Evolutionary conservation across 257 asterid genomes (phyloP).

Genomic region (Plantago major): DNA sequence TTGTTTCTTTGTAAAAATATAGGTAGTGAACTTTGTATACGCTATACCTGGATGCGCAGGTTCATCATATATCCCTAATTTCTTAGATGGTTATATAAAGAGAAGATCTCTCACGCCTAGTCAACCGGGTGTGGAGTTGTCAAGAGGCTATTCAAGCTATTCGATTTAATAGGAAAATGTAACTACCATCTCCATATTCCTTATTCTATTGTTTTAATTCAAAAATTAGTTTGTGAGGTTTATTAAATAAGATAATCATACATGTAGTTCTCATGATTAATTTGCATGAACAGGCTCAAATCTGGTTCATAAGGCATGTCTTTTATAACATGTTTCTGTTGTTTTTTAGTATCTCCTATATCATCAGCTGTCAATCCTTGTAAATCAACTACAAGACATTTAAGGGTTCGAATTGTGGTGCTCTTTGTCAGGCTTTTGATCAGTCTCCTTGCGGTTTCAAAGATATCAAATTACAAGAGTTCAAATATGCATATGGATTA

Average conservation of each 20-base stretch:
- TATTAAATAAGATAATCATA: neutral
- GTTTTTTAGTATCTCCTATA: neutral
- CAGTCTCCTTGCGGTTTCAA: conserved; percentile 31
- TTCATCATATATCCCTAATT: too few species aligned
- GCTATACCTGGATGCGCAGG: too few species aligned
- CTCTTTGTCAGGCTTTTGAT: conserved; percentile 38
- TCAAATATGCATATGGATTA: conserved; percentile 59
- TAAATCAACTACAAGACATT: neutral
- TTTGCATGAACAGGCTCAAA: neutral
- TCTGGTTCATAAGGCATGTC: neutral
- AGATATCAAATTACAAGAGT: conserved; percentile 44
- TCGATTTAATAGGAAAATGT: too few species aligned
- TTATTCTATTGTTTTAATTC: too few species aligned
- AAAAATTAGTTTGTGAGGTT: too few species aligned
- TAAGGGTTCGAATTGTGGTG: neutral
- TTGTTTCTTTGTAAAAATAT: too few species aligned
- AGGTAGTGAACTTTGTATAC: too few species aligned
- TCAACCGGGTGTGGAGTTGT: too few species aligned
- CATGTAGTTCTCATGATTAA: neutral
- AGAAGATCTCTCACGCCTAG: too few species aligned
- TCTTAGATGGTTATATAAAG: too few species aligned
- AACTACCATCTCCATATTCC: too few species aligned
- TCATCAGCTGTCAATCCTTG: neutral
- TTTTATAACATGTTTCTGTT: neutral
- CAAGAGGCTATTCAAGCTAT: too few species aligned